Percentiles rank a stretch among this genome's conserved stretches.
Evolutionary conservation across 2,329 filamentous ascomycete species (phyloP).

Genomic region (Diaporthe sp.): DNA sequence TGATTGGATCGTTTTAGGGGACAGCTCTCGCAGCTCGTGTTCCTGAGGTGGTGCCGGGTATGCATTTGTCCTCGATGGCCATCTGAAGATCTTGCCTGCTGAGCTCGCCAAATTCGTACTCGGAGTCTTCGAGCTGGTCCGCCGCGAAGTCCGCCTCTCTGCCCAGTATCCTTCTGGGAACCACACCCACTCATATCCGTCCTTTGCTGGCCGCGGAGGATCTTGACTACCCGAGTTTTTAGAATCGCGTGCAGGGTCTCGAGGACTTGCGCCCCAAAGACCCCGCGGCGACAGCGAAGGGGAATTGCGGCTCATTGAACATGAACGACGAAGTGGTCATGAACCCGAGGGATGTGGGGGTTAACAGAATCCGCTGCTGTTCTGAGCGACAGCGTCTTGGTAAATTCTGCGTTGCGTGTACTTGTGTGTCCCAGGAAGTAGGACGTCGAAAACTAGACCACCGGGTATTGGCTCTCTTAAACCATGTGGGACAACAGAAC

Average conservation of each 20-base stretch:
- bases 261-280: constrained; percentile 12
- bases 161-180: constrained; percentile 72
- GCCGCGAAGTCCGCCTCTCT: constrained; percentile 52
- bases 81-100: constrained; percentile 50
- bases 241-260: constrained; percentile 1
- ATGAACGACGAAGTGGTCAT: too few species aligned
- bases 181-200: constrained; percentile 71
- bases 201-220: constrained; percentile 64
- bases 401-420: neutral
- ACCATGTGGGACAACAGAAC: too few species aligned
- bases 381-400: neutral
- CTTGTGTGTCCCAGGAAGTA: too few species aligned
- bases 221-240: constrained; percentile 48
- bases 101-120: constrained; percentile 39
- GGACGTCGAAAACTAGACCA: too few species aligned
- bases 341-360: too few species aligned
- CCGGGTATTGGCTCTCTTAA: too few species aligned
- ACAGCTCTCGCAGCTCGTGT: constrained; percentile 27
- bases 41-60: neutral
- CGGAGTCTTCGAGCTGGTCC: constrained; percentile 3
- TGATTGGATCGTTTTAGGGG: constrained; percentile 41
- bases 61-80: constrained; percentile 8
- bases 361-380: neutral
- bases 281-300: constrained; percentile 31
- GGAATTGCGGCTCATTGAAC: constrained; percentile 32